Percentiles rank a stretch among this genome's conserved stretches.
Evolutionary conservation across 768 basidiomycete genomes (phyloP).

Genomic region (Tricholoma sp.): DNA sequence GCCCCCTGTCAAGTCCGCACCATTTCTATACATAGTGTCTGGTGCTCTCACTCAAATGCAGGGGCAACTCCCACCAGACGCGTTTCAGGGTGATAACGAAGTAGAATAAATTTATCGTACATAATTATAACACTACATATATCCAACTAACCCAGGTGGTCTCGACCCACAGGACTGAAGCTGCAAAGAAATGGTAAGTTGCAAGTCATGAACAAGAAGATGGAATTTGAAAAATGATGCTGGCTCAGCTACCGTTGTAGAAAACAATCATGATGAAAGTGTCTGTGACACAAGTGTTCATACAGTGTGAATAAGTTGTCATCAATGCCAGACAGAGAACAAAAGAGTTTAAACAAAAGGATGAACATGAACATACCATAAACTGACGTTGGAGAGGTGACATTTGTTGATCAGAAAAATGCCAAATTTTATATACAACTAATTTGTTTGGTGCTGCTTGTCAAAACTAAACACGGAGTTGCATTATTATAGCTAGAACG

Average conservation of each 20-base stretch:
- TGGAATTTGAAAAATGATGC: not conserved
- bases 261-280: conserved; percentile 47
- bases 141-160: no score
- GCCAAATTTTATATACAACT: conserved; percentile 10
- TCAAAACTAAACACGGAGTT: conserved; percentile 6
- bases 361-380: conserved; percentile 24
- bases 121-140: not conserved
- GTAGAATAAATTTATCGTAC: conserved; percentile 1
- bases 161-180: no score
- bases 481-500: no score
- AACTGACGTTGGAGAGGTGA: not conserved
- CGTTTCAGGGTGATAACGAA: conserved; percentile 57
- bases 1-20: conserved; percentile 70
- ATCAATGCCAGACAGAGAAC: conserved; percentile 36
- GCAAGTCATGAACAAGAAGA: not conserved
- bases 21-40: conserved; percentile 74
- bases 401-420: not conserved
- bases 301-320: conserved; percentile 74
- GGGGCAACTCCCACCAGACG: conserved; percentile 80
- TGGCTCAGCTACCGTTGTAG: conserved; percentile 87
- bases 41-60: conserved; percentile 87
- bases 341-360: conserved; percentile 1
- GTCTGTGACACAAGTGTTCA: conserved; percentile 42
- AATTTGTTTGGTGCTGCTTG: conserved; percentile 15
- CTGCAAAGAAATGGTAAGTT: not conserved